These are phyloP conservation scores for Yamadazyma atlantica DNA, from an alignment of 1,139 yeast genomes.

Conservation along the genomic window DNA sequence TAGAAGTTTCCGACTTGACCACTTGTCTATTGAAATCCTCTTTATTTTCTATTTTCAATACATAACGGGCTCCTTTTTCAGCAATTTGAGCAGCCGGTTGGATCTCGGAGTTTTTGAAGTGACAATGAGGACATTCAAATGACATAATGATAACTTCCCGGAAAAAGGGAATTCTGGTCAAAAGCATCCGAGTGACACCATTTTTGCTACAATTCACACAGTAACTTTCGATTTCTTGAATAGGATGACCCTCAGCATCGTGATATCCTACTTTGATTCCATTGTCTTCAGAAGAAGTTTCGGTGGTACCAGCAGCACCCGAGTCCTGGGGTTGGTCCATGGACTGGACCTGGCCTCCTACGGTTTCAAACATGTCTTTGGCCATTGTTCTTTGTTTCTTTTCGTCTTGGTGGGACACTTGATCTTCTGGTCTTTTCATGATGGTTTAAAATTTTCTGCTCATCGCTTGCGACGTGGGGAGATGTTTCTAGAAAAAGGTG, in stretches of 20 bases:
- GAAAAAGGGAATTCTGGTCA: constrained; percentile 90
- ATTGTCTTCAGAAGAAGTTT: constrained; percentile 19
- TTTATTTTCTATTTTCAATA: constrained; percentile 65
- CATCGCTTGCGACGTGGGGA: background rate
- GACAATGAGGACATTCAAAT: constrained; percentile 94
- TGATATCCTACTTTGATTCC: constrained; percentile 49
- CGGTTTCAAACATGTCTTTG: constrained; percentile 15
- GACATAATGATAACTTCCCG: constrained; percentile 93
- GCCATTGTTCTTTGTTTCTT: constrained; percentile 17
- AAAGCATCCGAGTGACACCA: constrained; percentile 78
- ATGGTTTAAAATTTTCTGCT: constrained; percentile 6
- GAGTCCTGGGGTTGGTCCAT: constrained; percentile 11
- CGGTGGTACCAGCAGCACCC: too few species aligned
- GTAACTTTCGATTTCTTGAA: constrained; percentile 89
- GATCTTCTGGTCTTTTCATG: constrained; percentile 24
- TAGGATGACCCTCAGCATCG: constrained; percentile 94
- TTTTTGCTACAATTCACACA: constrained; percentile 94
- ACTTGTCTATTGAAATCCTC: constrained; percentile 87
- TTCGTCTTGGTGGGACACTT: constrained; percentile 17
- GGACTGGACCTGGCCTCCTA: constrained; percentile 16
- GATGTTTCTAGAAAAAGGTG: background rate
- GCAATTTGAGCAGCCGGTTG: constrained; percentile 92
- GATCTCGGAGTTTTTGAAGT: constrained; percentile 84
- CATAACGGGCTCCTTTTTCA: constrained; percentile 80
- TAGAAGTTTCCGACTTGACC: constrained; percentile 85